These are phyloP conservation scores for Ascocoryne sarcoides DNA, from an alignment of 2,329 filamentous ascomycete species.

Conservation along the genomic window DNA sequence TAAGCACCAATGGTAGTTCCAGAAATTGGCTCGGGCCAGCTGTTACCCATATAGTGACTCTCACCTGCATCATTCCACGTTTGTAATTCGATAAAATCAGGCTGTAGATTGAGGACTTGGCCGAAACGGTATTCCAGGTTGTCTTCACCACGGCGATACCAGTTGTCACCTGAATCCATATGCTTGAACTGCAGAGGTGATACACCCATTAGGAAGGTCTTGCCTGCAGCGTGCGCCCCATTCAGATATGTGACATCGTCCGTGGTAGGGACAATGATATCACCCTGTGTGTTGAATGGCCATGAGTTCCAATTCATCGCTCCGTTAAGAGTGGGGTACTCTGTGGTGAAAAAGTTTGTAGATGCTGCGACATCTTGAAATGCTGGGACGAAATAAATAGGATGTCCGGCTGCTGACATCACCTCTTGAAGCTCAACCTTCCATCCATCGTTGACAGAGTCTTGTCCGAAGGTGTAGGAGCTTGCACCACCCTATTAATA, in stretches of 20 bases:
- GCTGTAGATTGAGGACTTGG: conserved; percentile 27
- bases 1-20: conserved; percentile 23
- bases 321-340: conserved; percentile 1
- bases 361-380: conserved; percentile 11
- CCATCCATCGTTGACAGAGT: conserved; percentile 21
- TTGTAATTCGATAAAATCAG: conserved; percentile 32
- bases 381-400: conserved; percentile 5
- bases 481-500: conserved; percentile 13
- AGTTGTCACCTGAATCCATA: conserved; percentile 25
- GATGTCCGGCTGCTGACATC: conserved; percentile 21
- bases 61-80: conserved; percentile 36
- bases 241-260: conserved; percentile 27
- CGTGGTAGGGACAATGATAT: conserved; percentile 7
- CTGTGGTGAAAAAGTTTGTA: neutral
- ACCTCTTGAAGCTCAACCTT: conserved; percentile 15
- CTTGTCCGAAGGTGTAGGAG: conserved; percentile 16
- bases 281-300: conserved; percentile 8
- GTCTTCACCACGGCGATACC: conserved; percentile 29
- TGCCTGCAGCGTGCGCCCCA: conserved; percentile 25
- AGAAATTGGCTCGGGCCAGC: conserved; percentile 29
- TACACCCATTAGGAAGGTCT: conserved; percentile 33
- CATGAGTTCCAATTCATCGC: conserved; percentile 15
- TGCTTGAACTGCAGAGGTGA: conserved; percentile 34
- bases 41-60: conserved; percentile 33
- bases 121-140: conserved; percentile 28